phyloP scores from a whole-genome alignment of 2,329 filamentous ascomycete species.

The Aspergillus fumigatus region DNA sequence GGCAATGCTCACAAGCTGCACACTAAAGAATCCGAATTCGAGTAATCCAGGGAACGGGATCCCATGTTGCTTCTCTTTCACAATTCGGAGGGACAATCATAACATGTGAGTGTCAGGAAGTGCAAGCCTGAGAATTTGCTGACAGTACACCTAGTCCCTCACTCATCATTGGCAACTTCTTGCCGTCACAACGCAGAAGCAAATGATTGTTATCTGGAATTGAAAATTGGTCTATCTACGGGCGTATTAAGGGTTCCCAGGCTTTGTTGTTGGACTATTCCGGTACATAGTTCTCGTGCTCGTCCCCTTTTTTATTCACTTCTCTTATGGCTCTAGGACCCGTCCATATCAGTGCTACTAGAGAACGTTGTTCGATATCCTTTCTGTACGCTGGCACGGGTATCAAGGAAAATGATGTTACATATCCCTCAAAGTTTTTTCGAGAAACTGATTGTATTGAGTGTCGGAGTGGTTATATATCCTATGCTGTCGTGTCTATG shows the following conservation, averaged over 20 bases:
- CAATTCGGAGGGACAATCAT: conserved; percentile 88
- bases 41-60: conserved; percentile 61
- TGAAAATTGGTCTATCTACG: neutral
- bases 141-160: conserved; percentile 61
- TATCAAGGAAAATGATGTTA: neutral
- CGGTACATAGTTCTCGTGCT: neutral
- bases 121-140: neutral
- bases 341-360: neutral
- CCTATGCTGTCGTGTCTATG: neutral
- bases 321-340: neutral
- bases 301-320: neutral
- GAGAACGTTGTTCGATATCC: neutral
- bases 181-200: conserved; percentile 70
- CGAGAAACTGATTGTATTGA: neutral
- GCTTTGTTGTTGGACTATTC: neutral
- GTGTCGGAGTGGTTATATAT: neutral
- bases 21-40: conserved; percentile 75
- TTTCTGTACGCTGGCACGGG: neutral
- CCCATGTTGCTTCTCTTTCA: conserved; percentile 96
- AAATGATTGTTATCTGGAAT: conserved; percentile 22
- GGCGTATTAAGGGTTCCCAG: neutral
- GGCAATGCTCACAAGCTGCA: conserved; percentile 89
- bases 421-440: neutral
- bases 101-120: conserved; percentile 69
- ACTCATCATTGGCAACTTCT: conserved; percentile 92